Conservation (phyloP, 306 rosid species). For the Begonia fuchsioides region DNA sequence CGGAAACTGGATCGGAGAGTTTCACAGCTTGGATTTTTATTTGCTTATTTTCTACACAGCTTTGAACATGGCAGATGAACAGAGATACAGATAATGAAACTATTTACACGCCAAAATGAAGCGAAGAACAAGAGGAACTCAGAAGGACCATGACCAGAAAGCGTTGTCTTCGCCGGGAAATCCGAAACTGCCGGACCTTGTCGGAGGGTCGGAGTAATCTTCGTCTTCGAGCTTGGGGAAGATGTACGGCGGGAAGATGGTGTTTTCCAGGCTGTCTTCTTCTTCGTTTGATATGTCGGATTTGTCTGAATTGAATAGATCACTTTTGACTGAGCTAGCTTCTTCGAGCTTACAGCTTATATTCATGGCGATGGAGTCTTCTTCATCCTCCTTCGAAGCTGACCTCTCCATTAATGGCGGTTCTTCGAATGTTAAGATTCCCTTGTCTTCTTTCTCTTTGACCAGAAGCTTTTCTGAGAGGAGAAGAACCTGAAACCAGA, state of each 20-base stretch:
- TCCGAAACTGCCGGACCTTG: conserved; percentile 38
- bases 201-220: conserved; percentile 45
- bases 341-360: conserved; percentile 43
- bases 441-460: conserved; percentile 25
- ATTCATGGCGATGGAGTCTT: conserved; percentile 34
- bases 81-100: too few species aligned
- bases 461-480: conserved; percentile 32
- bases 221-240: conserved; percentile 56
- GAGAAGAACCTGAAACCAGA: conserved; percentile 24
- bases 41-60: too few species aligned
- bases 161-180: conserved; percentile 57
- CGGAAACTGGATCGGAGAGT: too few species aligned
- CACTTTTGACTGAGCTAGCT: conserved; percentile 51
- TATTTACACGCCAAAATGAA: background rate
- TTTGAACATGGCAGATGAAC: too few species aligned
- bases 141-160: conserved; percentile 68
- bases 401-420: background rate
- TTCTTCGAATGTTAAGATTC: conserved; percentile 12
- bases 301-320: conserved; percentile 51
- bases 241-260: conserved; percentile 33
- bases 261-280: conserved; percentile 39
- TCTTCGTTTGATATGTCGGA: conserved; percentile 73
- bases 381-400: conserved; percentile 35
- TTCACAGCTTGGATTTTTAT: too few species aligned
- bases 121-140: too few species aligned